These are phyloP conservation scores for Hypoxylon crocopeplum DNA, from an alignment of 495 filamentous ascomycete genomes.

Conservation along the genomic window DNA sequence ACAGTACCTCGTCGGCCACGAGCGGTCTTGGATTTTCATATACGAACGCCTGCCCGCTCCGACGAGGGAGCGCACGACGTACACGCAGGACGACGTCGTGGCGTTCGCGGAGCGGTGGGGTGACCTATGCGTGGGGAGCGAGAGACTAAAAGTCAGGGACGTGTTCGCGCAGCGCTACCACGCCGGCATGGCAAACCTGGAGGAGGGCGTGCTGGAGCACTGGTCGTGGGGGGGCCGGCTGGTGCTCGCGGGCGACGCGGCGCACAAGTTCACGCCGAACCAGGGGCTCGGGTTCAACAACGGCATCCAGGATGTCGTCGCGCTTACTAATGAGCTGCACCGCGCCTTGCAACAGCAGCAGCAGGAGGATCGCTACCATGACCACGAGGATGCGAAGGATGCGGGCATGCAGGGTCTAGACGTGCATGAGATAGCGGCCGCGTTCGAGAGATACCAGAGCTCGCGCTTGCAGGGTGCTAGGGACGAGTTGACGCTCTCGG, in stretches of 20 bases:
- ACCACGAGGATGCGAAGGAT: not conserved
- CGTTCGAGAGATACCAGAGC: conserved; percentile 20
- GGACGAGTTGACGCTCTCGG: not conserved
- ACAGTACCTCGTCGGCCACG: conserved; percentile 33
- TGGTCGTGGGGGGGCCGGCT: conserved; percentile 46
- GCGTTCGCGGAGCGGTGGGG: conserved; percentile 38
- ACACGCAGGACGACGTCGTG: conserved; percentile 43
- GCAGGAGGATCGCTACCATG: not conserved
- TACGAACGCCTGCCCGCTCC: conserved; percentile 42
- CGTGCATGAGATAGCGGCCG: not conserved
- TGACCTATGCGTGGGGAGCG: conserved; percentile 31
- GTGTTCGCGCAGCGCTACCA: conserved; percentile 34
- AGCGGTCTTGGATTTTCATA: conserved; percentile 45
- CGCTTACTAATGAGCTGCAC: conserved; percentile 45
- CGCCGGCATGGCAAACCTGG: conserved; percentile 34
- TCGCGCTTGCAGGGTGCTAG: not conserved
- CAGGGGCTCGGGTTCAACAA: conserved; percentile 45
- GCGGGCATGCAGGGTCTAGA: not conserved
- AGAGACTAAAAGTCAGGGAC: conserved; percentile 40
- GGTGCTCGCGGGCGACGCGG: conserved; percentile 51
- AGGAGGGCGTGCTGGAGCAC: conserved; percentile 48
- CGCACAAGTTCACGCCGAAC: conserved; percentile 50
- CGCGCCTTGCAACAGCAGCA: not conserved
- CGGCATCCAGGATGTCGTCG: conserved; percentile 46
- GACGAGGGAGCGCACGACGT: conserved; percentile 33